phyloP scores from a whole-genome alignment of 23 red algal genomes.

The Gracilaria domingensis region DNA sequence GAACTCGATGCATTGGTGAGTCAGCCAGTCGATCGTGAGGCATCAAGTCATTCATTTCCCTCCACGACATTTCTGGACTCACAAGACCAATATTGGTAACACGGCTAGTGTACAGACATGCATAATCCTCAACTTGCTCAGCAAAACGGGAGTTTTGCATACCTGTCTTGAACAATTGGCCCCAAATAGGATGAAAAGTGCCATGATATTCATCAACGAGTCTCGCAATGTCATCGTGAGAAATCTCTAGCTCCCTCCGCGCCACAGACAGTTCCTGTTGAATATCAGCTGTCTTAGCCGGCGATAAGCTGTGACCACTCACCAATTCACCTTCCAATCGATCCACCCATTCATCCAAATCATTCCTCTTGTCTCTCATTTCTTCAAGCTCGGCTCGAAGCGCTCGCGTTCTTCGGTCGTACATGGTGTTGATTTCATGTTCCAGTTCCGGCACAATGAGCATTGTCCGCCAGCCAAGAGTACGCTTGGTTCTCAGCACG shows the following conservation, averaged over 20 bases:
- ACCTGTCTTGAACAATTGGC: constrained; percentile 98
- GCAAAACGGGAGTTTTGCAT: constrained; percentile 98
- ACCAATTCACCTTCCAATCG: constrained; percentile 72
- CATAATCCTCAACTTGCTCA: constrained; percentile 98
- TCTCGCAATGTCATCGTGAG: constrained; percentile 66
- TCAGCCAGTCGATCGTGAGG: constrained; percentile 95
- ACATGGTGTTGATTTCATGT: constrained; percentile 90
- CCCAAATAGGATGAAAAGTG: constrained; percentile 94
- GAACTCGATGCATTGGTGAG: constrained; percentile 80
- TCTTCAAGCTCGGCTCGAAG: constrained; percentile 68
- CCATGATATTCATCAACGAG: constrained; percentile 83
- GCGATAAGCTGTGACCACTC: constrained; percentile 3
- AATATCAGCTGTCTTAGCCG: constrained; percentile 40
- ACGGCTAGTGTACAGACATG: constrained; percentile 94
- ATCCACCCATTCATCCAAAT: constrained; percentile 95
- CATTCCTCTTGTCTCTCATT: constrained; percentile 78
- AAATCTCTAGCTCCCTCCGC: constrained; percentile 42
- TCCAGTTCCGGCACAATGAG: constrained; percentile 97
- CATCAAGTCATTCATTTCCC: constrained; percentile 92
- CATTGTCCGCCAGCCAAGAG: constrained; percentile 98
- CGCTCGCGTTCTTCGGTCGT: constrained; percentile 40
- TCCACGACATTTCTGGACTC: constrained; percentile 86
- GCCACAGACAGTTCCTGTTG: constrained; percentile 51
- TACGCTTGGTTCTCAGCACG: constrained; percentile 93
- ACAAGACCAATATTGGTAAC: constrained; percentile 92